Conservation (phyloP, 2,329 filamentous ascomycete genomes). For the Penicillium glabrum region DNA sequence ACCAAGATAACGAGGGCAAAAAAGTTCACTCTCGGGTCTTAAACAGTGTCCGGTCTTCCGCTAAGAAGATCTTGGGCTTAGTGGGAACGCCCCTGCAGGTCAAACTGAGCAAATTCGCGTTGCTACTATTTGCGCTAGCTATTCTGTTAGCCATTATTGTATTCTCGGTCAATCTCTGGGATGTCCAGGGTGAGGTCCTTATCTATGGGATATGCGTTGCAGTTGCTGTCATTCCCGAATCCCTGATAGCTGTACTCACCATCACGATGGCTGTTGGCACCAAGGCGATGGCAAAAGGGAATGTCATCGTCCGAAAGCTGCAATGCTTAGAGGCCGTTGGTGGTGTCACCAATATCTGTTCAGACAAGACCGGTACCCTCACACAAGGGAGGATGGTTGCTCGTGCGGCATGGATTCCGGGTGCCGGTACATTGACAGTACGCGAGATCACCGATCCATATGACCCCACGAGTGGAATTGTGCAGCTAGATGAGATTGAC, state of each 20-base stretch:
- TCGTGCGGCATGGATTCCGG: constrained; percentile 58
- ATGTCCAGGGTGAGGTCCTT: constrained; percentile 57
- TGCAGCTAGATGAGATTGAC: constrained; percentile 39
- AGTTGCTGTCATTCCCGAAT: constrained; percentile 63
- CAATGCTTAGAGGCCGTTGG: constrained; percentile 58
- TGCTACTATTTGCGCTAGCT: constrained; percentile 73
- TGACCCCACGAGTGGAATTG: constrained; percentile 54
- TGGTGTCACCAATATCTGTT: constrained; percentile 59
- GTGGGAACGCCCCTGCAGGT: constrained; percentile 79
- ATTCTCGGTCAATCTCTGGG: constrained; percentile 59
- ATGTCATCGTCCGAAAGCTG: constrained; percentile 56
- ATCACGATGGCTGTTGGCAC: constrained; percentile 61
- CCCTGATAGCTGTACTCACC: constrained; percentile 62
- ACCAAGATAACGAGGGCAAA: constrained; percentile 37
- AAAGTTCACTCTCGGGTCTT: constrained; percentile 28
- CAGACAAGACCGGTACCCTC: constrained; percentile 58
- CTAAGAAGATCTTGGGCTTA: constrained; percentile 53
- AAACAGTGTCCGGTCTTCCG: constrained; percentile 45
- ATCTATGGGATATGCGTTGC: constrained; percentile 61
- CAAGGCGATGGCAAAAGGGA: constrained; percentile 53
- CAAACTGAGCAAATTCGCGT: constrained; percentile 81
- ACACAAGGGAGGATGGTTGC: constrained; percentile 62
- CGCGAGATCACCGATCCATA: constrained; percentile 54
- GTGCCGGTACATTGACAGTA: constrained; percentile 53
- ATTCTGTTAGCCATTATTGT: constrained; percentile 63